These are phyloP conservation scores for Linanthus parryae DNA, from an alignment of 148 eudicot species.

Conservation along the genomic window DNA sequence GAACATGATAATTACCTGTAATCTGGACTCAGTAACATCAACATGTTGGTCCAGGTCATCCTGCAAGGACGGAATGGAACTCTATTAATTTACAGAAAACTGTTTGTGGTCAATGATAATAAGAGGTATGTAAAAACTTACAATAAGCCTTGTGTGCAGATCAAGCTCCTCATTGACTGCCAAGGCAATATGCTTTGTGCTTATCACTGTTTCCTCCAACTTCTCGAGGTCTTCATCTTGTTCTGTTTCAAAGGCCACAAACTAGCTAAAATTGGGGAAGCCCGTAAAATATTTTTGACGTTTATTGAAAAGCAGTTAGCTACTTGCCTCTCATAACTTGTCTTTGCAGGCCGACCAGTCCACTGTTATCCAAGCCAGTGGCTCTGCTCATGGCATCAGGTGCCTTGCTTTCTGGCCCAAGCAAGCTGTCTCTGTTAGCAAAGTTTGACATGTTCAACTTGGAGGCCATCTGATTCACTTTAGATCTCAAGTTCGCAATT, in stretches of 20 bases:
- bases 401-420: conserved; percentile 80
- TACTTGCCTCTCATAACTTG: conserved; percentile 87
- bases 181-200: conserved; percentile 93
- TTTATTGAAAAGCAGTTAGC: too few species aligned
- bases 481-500: conserved; percentile 68
- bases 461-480: conserved; percentile 84
- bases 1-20: conserved; percentile 45
- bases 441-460: conserved; percentile 89
- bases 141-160: conserved; percentile 77
- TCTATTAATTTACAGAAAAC: too few species aligned
- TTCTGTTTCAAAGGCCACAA: conserved; percentile 50
- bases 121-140: conserved; percentile 19
- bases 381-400: conserved; percentile 73
- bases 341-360: conserved; percentile 81
- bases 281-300: too few species aligned
- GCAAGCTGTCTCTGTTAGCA: conserved; percentile 83
- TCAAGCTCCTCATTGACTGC: conserved; percentile 93
- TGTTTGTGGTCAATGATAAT: too few species aligned
- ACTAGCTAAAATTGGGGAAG: too few species aligned
- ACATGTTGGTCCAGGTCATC: conserved; percentile 77
- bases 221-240: conserved; percentile 96
- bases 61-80: conserved; percentile 25
- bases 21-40: conserved; percentile 72
- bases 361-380: conserved; percentile 69
- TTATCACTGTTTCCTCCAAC: conserved; percentile 81